These are phyloP conservation scores for Alternaria triticina DNA, from an alignment of 2,329 filamentous ascomycete species.

Conservation along the genomic window DNA sequence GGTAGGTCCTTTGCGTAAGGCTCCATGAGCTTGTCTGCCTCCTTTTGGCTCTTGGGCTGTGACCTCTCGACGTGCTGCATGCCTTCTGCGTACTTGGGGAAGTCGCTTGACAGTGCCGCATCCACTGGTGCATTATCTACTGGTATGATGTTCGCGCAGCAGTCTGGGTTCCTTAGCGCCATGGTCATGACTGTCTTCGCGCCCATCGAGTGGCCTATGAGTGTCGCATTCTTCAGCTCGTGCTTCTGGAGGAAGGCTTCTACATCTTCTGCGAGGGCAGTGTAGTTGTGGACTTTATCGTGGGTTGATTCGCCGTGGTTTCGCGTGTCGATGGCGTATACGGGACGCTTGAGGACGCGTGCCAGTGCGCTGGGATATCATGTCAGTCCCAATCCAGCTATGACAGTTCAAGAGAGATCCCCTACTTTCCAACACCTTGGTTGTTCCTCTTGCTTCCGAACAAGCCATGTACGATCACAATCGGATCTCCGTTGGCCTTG, in stretches of 20 bases:
- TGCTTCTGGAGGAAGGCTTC: constrained; percentile 77
- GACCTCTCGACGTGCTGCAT: constrained; percentile 83
- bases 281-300: constrained; percentile 76
- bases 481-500: constrained; percentile 61
- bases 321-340: constrained; percentile 87
- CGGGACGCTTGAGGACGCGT: constrained; percentile 76
- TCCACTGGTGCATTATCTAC: constrained; percentile 94
- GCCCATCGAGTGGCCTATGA: constrained; percentile 97
- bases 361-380: constrained; percentile 70
- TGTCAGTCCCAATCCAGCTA: not conserved
- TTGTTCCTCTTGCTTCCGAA: constrained; percentile 98
- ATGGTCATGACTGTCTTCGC: constrained; percentile 92
- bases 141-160: constrained; percentile 74
- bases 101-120: constrained; percentile 74
- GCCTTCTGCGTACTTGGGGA: constrained; percentile 78
- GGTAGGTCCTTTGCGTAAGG: constrained; percentile 75
- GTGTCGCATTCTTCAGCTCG: constrained; percentile 69
- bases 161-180: constrained; percentile 71
- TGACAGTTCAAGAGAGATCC: rapidly evolving
- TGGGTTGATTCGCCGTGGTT: constrained; percentile 95
- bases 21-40: constrained; percentile 80
- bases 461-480: constrained; percentile 89
- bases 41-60: constrained; percentile 70
- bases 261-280: constrained; percentile 81
- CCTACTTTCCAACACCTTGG: constrained; percentile 86